A percentile compares a stretch with the other conserved stretches of the same genome.
Conservation (phyloP, 164 flowering plant species). For the Vitis rotundifolia region DNA sequence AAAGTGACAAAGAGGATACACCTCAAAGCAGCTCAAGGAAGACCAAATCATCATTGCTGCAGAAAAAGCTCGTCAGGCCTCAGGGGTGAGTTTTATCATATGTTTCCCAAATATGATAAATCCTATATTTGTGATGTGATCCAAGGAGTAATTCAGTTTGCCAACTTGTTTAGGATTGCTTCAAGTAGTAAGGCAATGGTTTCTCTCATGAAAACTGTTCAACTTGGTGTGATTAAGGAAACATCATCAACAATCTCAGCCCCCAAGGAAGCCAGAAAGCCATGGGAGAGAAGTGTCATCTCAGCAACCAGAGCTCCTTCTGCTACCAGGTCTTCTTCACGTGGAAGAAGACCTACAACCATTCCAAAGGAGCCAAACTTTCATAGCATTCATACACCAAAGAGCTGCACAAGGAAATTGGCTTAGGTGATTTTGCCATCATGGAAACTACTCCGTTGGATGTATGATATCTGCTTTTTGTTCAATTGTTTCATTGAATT, state of each 20-base stretch:
- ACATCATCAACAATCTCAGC: conserved; percentile 21
- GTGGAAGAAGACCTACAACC: conserved; percentile 43
- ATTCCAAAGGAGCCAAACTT: conserved; percentile 63
- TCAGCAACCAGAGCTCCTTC: conserved; percentile 7
- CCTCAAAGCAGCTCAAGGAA: conserved; percentile 14
- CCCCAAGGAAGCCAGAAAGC: conserved; percentile 15
- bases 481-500: conserved; percentile 64
- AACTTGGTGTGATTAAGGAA: conserved; percentile 42
- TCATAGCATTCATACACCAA: conserved; percentile 50
- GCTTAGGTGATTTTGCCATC: conserved; percentile 10
- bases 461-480: conserved; percentile 5
- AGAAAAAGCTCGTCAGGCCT: conserved; percentile 23
- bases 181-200: conserved; percentile 24
- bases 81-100: conserved; percentile 25
- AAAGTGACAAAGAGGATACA: conserved; percentile 17
- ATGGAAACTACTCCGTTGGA: not conserved
- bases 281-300: not conserved
- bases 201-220: conserved; percentile 23
- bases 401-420: conserved; percentile 49
- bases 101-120: too few species aligned
- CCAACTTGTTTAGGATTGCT: conserved; percentile 19
- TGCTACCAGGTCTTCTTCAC: conserved; percentile 27
- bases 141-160: not conserved
- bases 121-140: too few species aligned
- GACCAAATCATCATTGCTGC: conserved; percentile 21